Evolutionary conservation across 768 basidiomycete species (phyloP).

Genomic region (Panaeolus papilionaceus): DNA sequence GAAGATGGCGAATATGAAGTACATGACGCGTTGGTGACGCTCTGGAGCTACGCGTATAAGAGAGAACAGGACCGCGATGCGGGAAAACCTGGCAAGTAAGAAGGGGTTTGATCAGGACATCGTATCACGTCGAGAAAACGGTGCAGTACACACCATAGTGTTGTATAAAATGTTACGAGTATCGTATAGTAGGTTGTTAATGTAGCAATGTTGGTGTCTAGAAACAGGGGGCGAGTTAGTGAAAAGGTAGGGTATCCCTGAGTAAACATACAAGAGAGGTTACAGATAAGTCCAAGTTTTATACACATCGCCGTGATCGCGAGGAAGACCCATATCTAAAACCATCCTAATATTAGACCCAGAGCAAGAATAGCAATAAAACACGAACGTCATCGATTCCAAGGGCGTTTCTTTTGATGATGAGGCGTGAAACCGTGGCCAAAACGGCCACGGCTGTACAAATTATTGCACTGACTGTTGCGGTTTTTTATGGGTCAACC

Average conservation of each 20-base stretch:
- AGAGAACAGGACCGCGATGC: conserved; percentile 60
- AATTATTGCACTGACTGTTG: conserved; percentile 37
- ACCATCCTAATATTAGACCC: background rate
- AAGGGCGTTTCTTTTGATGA: conserved; percentile 35
- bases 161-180: background rate
- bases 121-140: background rate
- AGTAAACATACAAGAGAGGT: background rate
- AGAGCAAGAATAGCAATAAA: background rate
- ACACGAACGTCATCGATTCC: conserved; percentile 45
- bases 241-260: no score
- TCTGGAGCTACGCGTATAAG: conserved; percentile 58
- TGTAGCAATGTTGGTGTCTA: background rate
- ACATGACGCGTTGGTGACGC: conserved; percentile 28
- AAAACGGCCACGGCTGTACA: conserved; percentile 40
- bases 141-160: background rate
- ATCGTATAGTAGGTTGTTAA: conserved; percentile 4
- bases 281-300: background rate
- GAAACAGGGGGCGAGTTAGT: background rate
- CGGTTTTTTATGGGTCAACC: background rate
- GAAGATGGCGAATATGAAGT: conserved; percentile 39
- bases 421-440: conserved; percentile 38
- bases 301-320: conserved; percentile 10
- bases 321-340: conserved; percentile 5
- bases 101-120: background rate
- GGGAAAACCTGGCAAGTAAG: conserved; percentile 42